These are phyloP conservation scores for Arbutus unedo DNA, from an alignment of 148 eudicot species.

Conservation along the genomic window DNA sequence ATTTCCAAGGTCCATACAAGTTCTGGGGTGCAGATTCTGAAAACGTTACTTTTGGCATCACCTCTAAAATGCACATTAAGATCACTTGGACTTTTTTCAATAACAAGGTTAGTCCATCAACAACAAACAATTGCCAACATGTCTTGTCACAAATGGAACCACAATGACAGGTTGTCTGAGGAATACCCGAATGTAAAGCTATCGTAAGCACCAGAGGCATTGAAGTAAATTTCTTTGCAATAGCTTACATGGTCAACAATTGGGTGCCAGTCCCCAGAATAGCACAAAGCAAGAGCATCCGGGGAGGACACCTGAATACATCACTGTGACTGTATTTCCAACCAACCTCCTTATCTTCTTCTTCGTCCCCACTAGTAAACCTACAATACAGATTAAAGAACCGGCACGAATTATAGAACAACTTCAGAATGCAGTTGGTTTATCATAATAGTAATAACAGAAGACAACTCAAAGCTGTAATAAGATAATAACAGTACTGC, in stretches of 20 bases:
- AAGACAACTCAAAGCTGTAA: background rate
- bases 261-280: constrained; percentile 79
- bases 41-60: background rate
- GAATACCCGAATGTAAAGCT: background rate
- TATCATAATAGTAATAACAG: background rate
- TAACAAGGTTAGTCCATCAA: background rate
- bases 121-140: background rate
- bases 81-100: background rate
- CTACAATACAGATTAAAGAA: constrained; percentile 28
- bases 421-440: background rate
- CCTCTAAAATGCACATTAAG: background rate
- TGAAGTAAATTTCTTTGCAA: background rate
- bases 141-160: background rate
- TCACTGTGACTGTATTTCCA: constrained; percentile 62
- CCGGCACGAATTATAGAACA: constrained; percentile 2
- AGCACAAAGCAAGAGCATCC: constrained; percentile 63
- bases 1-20: background rate
- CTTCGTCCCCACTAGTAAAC: constrained; percentile 45
- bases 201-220: background rate
- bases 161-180: background rate
- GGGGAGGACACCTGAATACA: constrained; percentile 65
- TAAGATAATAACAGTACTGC: background rate
- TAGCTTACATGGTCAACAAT: constrained; percentile 61
- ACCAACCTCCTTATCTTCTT: constrained; percentile 68
- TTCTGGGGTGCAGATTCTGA: background rate